Evolutionary conservation across 1,139 yeast species (phyloP), one percentile per base, ranked within the genome.

Genomic region (Sugiyamaella neomexicana): DNA sequence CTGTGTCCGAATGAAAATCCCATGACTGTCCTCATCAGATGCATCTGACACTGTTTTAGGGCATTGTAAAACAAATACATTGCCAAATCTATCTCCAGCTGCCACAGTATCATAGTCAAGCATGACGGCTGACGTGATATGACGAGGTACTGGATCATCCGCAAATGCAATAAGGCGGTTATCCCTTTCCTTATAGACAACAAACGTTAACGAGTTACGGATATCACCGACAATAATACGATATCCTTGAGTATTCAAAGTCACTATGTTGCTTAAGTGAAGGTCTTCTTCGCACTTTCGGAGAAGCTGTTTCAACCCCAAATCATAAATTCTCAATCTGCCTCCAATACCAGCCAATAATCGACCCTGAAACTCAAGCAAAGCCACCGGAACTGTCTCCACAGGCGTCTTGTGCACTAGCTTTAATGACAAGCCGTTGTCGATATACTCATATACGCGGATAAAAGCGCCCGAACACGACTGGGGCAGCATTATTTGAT

Each of bases 61-160:
- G 46, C 85, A 70, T 59, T 97, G 73, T 39, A 88, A 70, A 1
- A 88, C 79, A 70, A 85, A 83, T 0, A 91, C 53, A 63, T 86
- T 88, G 1, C 99, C 97, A 71, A 86, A 90, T 64, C 84, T 85
- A 67, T 93, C 99, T n/a, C 97, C 97, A 0, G 87, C 89, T 39
- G 87, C 73, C 0, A 87, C 79, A 0, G 97, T 89, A 56, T 83
- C 83, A 55, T 81, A 79, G 68, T 93, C 99, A 6, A 93, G 70
- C 61, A 81, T 71, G 1, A 75, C 65, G 46, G 86, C 61, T 1
- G 83, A 66, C 0, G 95, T 85, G 2, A 86, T 75, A 65, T 86
- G 88, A 34, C 97, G 75, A 46, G 83, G 76, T 49, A 85, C 71
- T 0, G 78, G 71, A 69, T 93, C 98, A 65, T 85, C 90, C 0